A percentile compares a stretch with the other conserved stretches of the same genome.
These are phyloP conservation scores for Salisapilia sapeloensis DNA, from an alignment of 352 stramenopile genomes.

Conservation along the genomic window DNA sequence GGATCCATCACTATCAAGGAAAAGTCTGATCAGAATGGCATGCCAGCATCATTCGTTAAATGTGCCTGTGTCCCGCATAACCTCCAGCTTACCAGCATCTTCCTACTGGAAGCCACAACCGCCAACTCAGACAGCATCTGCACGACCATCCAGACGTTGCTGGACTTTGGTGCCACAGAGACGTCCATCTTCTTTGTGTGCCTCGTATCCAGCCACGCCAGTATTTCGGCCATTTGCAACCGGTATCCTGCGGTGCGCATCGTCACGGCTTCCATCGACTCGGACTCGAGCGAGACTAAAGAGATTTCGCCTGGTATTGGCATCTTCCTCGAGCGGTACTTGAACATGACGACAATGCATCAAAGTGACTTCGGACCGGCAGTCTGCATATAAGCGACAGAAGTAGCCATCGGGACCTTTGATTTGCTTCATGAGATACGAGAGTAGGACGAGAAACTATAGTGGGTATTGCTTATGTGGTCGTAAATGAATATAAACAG, in stretches of 20 bases:
- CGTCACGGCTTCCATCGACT: slow-evolving; percentile 13
- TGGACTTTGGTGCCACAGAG: slow-evolving; percentile 13
- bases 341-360: slow-evolving; percentile 9
- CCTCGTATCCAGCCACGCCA: slow-evolving; percentile 10
- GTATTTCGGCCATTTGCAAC: slow-evolving; percentile 9
- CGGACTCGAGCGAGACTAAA: slow-evolving; percentile 6
- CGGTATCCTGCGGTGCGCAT: slow-evolving; percentile 9
- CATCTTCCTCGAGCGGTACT: slow-evolving; percentile 20
- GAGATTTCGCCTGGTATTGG: slow-evolving; percentile 12
- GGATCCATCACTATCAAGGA: slow-evolving; percentile 11
- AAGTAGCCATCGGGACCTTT: too few species aligned
- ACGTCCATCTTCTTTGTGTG: slow-evolving; percentile 11
- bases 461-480: too few species aligned
- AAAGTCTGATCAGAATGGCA: slow-evolving; percentile 1
- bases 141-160: slow-evolving; percentile 13
- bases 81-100: slow-evolving; percentile 8
- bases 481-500: too few species aligned
- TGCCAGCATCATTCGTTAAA: slow-evolving; percentile 4
- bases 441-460: too few species aligned
- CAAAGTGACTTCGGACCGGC: not conserved
- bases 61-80: slow-evolving; percentile 9
- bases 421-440: too few species aligned
- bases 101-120: slow-evolving; percentile 13
- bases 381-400: too few species aligned
- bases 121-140: slow-evolving; percentile 3